phyloP scores from a whole-genome alignment of 2,329 filamentous ascomycete species.

The Aspergillus fumigatiaffinis region DNA sequence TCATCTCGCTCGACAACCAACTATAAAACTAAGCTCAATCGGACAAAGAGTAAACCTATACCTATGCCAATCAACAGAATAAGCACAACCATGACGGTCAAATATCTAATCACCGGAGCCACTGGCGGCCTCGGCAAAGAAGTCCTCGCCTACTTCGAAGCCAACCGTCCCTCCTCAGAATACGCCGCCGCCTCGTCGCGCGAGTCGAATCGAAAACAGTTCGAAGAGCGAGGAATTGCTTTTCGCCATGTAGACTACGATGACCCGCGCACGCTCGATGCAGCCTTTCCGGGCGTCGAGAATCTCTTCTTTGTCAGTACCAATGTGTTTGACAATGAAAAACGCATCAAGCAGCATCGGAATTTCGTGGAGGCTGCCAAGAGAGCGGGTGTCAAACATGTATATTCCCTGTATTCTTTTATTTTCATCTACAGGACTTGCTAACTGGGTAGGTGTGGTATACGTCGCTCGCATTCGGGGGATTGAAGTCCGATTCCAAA shows the following conservation, averaged over 20 bases:
- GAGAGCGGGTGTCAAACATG: slow-evolving; percentile 48
- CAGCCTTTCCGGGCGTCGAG: slow-evolving; percentile 50
- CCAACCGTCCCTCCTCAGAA: slow-evolving; percentile 38
- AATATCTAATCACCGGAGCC: slow-evolving; percentile 38
- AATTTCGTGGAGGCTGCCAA: slow-evolving; percentile 54
- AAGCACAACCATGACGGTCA: slow-evolving; percentile 21
- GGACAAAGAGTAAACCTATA: too few relatives aligned
- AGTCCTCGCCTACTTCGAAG: slow-evolving; percentile 30
- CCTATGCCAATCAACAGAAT: too few relatives aligned
- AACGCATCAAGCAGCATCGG: slow-evolving; percentile 44
- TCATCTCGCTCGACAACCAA: background rate
- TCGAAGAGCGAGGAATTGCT: slow-evolving; percentile 43
- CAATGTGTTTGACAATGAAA: slow-evolving; percentile 47
- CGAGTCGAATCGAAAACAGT: slow-evolving; percentile 37
- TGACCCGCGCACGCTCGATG: slow-evolving; percentile 42
- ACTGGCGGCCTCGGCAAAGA: slow-evolving; percentile 35
- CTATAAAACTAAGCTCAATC: background rate
- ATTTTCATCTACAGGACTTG: too few relatives aligned
- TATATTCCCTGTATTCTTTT: slow-evolving; percentile 23
- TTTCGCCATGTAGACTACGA: slow-evolving; percentile 54
- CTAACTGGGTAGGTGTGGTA: slow-evolving; percentile 47
- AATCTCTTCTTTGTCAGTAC: slow-evolving; percentile 57
- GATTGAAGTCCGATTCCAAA: slow-evolving; percentile 34
- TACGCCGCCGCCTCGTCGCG: slow-evolving; percentile 49
- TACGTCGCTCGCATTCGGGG: slow-evolving; percentile 57